Conservation (phyloP, 345 rosid species). For the Salix dunnii region DNA sequence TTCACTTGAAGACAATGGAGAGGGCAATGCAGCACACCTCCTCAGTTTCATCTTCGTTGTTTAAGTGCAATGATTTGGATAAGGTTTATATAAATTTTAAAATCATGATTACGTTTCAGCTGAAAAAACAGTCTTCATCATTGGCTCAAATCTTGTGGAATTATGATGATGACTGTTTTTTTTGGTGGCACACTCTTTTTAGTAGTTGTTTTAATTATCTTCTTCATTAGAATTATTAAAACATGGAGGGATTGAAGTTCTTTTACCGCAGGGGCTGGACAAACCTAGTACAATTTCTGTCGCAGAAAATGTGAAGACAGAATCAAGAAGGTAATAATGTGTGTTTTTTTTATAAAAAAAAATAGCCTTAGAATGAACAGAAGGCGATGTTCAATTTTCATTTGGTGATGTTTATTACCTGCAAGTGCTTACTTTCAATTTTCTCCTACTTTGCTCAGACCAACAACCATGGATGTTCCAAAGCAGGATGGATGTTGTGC, state of each 20-base stretch:
- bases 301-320: conserved; percentile 46
- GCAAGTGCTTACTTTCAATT: conserved; percentile 15
- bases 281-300: conserved; percentile 33
- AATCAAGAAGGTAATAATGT: conserved; percentile 48
- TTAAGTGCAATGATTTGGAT: conserved; percentile 33
- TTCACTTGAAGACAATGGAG: conserved; percentile 75
- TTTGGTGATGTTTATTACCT: background rate
- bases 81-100: conserved; percentile 40
- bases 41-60: conserved; percentile 41
- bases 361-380: background rate
- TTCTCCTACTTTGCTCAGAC: conserved; percentile 31
- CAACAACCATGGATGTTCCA: conserved; percentile 34
- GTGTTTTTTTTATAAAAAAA: background rate
- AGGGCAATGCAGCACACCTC: conserved; percentile 79
- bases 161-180: background rate
- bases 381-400: background rate
- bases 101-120: conserved; percentile 11
- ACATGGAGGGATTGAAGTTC: conserved; percentile 1
- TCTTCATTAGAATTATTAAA: conserved; percentile 1
- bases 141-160: background rate
- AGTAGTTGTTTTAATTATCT: background rate
- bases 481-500: conserved; percentile 37
- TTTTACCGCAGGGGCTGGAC: conserved; percentile 42
- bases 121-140: background rate
- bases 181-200: background rate